Evolutionary conservation across 192 early-diverging fungal genomes (phyloP).

Genomic region (Coemansia interrupta): DNA sequence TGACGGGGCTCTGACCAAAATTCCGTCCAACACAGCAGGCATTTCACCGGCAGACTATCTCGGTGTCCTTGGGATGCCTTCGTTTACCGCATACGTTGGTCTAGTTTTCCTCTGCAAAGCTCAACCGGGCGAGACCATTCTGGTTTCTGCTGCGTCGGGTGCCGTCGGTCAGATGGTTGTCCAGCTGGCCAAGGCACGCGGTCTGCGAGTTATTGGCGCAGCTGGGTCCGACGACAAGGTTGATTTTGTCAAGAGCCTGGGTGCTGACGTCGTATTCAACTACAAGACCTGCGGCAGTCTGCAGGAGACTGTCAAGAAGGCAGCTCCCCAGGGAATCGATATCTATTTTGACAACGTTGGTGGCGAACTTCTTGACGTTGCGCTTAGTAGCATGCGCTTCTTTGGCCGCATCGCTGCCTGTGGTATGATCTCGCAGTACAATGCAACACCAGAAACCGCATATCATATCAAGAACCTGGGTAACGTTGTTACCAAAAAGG

Average conservation of each 20-base stretch:
- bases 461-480: slow-evolving; percentile 57
- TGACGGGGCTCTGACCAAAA: too few relatives aligned
- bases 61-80: slow-evolving; percentile 76
- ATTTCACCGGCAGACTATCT: slow-evolving; percentile 59
- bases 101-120: slow-evolving; percentile 62
- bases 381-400: slow-evolving; percentile 60
- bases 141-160: slow-evolving; percentile 74
- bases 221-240: slow-evolving; percentile 86
- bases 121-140: slow-evolving; percentile 78
- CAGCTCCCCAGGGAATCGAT: slow-evolving; percentile 78
- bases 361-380: slow-evolving; percentile 75
- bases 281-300: slow-evolving; percentile 71
- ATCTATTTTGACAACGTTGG: slow-evolving; percentile 86
- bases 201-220: slow-evolving; percentile 77
- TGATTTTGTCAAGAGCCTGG: slow-evolving; percentile 62
- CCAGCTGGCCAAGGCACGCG: slow-evolving; percentile 73
- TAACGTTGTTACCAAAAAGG: slow-evolving; percentile 54
- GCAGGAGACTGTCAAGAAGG: slow-evolving; percentile 53
- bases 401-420: slow-evolving; percentile 66
- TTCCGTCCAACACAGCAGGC: slow-evolving; percentile 12
- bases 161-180: slow-evolving; percentile 74
- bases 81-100: slow-evolving; percentile 71
- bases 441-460: slow-evolving; percentile 24
- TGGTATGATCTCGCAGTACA: slow-evolving; percentile 72
- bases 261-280: slow-evolving; percentile 86